Conservation (phyloP, 2,329 filamentous ascomycete species). For the Colletotrichum echinochloae region DNA sequence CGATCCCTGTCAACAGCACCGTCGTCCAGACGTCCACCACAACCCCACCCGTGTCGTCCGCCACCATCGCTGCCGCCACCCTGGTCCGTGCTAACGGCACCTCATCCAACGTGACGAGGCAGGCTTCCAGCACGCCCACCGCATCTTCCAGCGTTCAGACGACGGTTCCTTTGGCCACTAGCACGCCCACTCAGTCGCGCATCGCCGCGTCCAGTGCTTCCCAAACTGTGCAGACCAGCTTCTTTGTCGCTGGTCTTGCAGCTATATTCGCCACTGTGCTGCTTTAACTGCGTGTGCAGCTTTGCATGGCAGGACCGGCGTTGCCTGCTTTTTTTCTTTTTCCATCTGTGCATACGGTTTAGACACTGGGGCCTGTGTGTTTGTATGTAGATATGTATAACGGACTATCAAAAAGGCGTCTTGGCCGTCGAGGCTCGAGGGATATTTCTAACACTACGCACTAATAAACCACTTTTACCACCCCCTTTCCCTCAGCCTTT, state of each 20-base stretch:
- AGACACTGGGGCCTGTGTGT: not conserved
- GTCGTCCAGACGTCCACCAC: not conserved
- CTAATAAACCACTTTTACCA: constrained; percentile 17
- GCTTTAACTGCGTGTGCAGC: constrained; percentile 10
- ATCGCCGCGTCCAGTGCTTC: not conserved
- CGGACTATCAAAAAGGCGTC: not conserved
- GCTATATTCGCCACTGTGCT: constrained; percentile 32
- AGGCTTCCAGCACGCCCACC: constrained; percentile 41
- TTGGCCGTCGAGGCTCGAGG: not conserved
- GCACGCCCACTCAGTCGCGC: constrained; percentile 38
- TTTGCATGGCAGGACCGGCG: not conserved
- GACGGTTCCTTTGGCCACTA: constrained; percentile 46
- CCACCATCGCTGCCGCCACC: constrained; percentile 11
- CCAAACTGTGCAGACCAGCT: constrained; percentile 11
- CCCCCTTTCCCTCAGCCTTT: not conserved
- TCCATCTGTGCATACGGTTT: constrained; percentile 13
- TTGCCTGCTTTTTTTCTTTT: not conserved
- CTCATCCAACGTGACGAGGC: constrained; percentile 44
- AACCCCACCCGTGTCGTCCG: not conserved
- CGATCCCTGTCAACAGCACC: not conserved
- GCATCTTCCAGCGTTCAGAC: constrained; percentile 42
- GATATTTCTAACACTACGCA: not conserved
- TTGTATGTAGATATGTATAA: constrained; percentile 1
- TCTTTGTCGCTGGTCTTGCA: constrained; percentile 21
- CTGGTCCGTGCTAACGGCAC: constrained; percentile 52